Percentiles rank a stretch among this genome's conserved stretches.
Conservation (phyloP, 164 flowering plant genomes). For the Malania oleifera region DNA sequence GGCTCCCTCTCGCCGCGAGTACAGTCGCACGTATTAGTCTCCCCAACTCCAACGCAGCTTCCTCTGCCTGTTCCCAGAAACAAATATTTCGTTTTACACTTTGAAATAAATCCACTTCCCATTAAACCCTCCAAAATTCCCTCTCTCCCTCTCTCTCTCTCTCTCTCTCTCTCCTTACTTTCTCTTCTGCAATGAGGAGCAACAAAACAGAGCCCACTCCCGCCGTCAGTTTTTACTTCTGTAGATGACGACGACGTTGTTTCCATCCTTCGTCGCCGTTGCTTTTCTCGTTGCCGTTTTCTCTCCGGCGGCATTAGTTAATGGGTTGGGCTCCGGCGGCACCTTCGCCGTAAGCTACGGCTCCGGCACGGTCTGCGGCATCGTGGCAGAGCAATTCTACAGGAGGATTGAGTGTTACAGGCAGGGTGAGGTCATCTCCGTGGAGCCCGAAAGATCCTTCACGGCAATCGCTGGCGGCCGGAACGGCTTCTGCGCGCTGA, state of each 20-base stretch:
- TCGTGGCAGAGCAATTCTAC: slow-evolving; percentile 38
- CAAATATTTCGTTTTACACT: too few species aligned
- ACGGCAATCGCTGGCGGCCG: slow-evolving; percentile 61
- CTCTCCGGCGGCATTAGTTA: slow-evolving; percentile 1
- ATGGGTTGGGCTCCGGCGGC: slow-evolving; percentile 50
- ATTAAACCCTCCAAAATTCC: too few species aligned
- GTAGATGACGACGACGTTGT: slow-evolving; percentile 32
- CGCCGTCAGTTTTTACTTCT: slow-evolving; percentile 6
- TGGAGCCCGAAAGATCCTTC: slow-evolving; percentile 51
- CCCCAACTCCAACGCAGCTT: too few species aligned
- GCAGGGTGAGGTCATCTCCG: slow-evolving; percentile 11
- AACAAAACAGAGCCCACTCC: neutral
- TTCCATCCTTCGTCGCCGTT: slow-evolving; percentile 8
- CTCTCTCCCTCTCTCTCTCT: neutral
- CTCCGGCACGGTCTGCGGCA: slow-evolving; percentile 65
- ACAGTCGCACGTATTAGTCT: too few species aligned
- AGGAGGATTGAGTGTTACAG: slow-evolving; percentile 51
- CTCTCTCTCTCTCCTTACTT: neutral
- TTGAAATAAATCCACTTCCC: too few species aligned
- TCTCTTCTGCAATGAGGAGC: neutral
- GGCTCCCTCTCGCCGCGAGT: too few species aligned
- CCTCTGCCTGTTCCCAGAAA: too few species aligned
- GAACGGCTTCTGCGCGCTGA: slow-evolving; percentile 61
- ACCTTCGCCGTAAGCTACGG: slow-evolving; percentile 54
- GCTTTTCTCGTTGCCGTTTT: slow-evolving; percentile 8